A percentile compares a stretch with the other conserved stretches of the same genome.
phyloP scores from a whole-genome alignment of 2,329 filamentous ascomycete species.

The Periconia sp. region DNA sequence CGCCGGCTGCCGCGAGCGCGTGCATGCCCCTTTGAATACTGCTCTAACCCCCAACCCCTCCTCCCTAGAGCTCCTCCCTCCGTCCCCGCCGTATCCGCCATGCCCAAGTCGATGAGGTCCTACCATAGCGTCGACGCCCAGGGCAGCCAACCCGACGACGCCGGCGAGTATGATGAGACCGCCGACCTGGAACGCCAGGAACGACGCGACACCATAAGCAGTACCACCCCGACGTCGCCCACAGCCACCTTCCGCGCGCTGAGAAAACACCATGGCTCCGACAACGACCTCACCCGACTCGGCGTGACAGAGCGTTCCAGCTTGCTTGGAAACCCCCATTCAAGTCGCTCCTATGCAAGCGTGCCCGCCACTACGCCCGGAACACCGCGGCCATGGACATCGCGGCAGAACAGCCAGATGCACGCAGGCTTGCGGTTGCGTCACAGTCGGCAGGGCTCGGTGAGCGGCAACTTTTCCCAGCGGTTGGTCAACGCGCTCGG shows the following conservation, averaged over 20 bases:
- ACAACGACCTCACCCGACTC: constrained; percentile 39
- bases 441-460: constrained; percentile 40
- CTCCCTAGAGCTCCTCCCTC: constrained; percentile 1
- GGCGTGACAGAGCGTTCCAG: constrained; percentile 55
- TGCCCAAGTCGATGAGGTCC: constrained; percentile 44
- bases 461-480: constrained; percentile 45
- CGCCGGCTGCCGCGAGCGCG: constrained; percentile 17
- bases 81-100: constrained; percentile 18
- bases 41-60: constrained; percentile 17
- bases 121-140: constrained; percentile 40
- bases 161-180: constrained; percentile 37
- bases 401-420: constrained; percentile 45
- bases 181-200: constrained; percentile 32
- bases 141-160: constrained; percentile 32
- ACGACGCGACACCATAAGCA: constrained; percentile 38
- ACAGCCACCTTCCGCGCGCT: constrained; percentile 35
- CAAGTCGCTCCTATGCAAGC: constrained; percentile 50
- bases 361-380: constrained; percentile 37
- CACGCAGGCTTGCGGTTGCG: constrained; percentile 38
- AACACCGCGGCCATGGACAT: constrained; percentile 50
- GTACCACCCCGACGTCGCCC: constrained; percentile 42
- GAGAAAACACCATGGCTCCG: constrained; percentile 40
- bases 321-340: constrained; percentile 49
- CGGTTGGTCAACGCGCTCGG: constrained; percentile 66
- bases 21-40: constrained; percentile 14